These are phyloP conservation scores for Passalora sequoiae DNA, from an alignment of 2,329 filamentous ascomycete species.

Conservation along the genomic window DNA sequence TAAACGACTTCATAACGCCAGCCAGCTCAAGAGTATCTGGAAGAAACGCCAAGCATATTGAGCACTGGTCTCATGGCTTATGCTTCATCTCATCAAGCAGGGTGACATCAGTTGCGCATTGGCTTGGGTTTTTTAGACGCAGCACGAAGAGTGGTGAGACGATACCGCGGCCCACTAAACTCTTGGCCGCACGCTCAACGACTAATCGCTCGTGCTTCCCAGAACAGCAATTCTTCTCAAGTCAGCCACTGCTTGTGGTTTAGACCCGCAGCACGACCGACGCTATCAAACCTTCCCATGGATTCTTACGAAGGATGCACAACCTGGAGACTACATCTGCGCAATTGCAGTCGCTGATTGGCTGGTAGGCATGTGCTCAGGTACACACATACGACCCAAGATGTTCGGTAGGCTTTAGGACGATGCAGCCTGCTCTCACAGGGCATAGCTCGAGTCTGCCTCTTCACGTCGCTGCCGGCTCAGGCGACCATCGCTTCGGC, in stretches of 20 bases:
- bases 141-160: neutral
- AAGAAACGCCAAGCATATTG: neutral
- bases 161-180: neutral
- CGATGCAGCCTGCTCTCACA: neutral
- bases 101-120: neutral
- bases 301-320: neutral
- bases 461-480: neutral
- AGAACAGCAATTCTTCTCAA: slow-evolving; percentile 1
- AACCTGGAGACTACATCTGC: neutral
- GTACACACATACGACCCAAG: neutral
- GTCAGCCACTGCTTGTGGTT: neutral
- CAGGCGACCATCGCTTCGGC: neutral
- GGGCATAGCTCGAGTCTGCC: neutral
- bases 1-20: too few relatives aligned
- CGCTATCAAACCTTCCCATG: too few relatives aligned
- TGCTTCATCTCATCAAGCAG: neutral
- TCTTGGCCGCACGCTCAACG: neutral
- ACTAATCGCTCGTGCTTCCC: neutral
- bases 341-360: neutral
- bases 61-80: neutral
- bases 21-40: neutral
- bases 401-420: too few relatives aligned
- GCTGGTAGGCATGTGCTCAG: neutral
- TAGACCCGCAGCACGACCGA: neutral
- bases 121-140: neutral